These are phyloP conservation scores for Fusarium caatingaense DNA, from an alignment of 2,329 filamentous ascomycete genomes.

Conservation along the genomic window DNA sequence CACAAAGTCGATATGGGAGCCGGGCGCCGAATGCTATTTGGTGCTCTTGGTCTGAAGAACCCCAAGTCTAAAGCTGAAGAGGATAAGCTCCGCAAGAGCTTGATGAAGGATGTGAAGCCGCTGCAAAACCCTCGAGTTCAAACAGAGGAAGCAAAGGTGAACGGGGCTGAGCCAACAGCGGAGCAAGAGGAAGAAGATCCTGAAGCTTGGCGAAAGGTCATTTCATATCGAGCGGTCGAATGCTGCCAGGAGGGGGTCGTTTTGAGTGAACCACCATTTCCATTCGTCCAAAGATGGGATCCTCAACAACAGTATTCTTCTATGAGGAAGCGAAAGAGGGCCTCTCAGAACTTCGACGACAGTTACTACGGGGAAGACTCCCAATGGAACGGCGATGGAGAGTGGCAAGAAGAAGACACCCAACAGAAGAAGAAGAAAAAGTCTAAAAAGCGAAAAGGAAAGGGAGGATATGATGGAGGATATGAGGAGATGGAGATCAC, in stretches of 20 bases:
- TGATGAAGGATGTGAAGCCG: constrained; percentile 66
- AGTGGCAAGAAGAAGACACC: constrained; percentile 54
- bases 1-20: constrained; percentile 63
- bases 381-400: constrained; percentile 46
- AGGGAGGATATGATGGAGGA: constrained; percentile 17
- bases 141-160: constrained; percentile 24
- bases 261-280: constrained; percentile 84
- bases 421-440: constrained; percentile 51
- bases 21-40: constrained; percentile 76
- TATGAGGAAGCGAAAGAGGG: constrained; percentile 63
- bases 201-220: constrained; percentile 78
- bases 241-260: constrained; percentile 77
- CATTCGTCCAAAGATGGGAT: constrained; percentile 92
- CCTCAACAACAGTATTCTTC: constrained; percentile 68
- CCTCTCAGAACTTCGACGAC: constrained; percentile 51
- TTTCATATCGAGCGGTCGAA: constrained; percentile 83
- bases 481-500: constrained; percentile 17
- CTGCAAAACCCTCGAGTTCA: constrained; percentile 52
- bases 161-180: constrained; percentile 15
- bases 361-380: constrained; percentile 46
- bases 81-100: constrained; percentile 67
- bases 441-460: constrained; percentile 55
- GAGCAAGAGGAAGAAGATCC: constrained; percentile 55
- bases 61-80: constrained; percentile 78
- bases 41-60: constrained; percentile 75